Evolutionary conservation across 176 grass and related monocot species (phyloP), one percentile per base, ranked within the genome.

Genomic region (Oryza glaberrima): DNA sequence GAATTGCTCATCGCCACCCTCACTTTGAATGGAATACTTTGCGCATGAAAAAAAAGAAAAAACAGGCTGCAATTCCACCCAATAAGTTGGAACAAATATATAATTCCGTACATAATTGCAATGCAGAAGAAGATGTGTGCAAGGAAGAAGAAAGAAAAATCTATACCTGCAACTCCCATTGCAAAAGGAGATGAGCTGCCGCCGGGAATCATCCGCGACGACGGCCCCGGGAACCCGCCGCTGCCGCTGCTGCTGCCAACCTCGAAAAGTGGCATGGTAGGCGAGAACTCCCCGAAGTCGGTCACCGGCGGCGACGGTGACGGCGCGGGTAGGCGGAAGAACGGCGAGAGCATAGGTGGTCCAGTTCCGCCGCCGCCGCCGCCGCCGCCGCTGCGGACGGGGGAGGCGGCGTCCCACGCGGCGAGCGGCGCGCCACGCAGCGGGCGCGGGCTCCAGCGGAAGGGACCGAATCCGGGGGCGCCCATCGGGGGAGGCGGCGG

Each of bases 291-390:
- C 48, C 48, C 22, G n/a, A 65, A 48, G 13, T 67, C 67, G 11
- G 30, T 48, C 58, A 46, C 44, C 34, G 77, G 3, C n/a, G 51
- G 46, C 40, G 11, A 13, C 1, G 81, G 68, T 1, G 26, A 0
- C 38, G 82, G 76, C n/a, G 76, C 75, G 28, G 69, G 83, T n/a
- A 76, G 65, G 49, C 77, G 88, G 72, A 94, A 91, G 83, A 88
- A 91, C 36, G 89, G 83, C 20, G 86, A 88, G 20, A 86, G 49
- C 46, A 80, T 86, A 14, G 81, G 83, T 6, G 67, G 75, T 10
- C 26, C 35, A 36, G 35, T 36, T 36, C 34, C 43, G 14, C 25
- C 40, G 28, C 25, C 28, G 40, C 35, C 43, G 40, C 35, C 43
- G 14, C 25, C 40, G 28, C 25, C 28, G 40, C 51, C 11, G 23